These are phyloP conservation scores for Colletotrichum neosansevieriae DNA, from an alignment of 2,329 filamentous ascomycete species.

Conservation along the genomic window DNA sequence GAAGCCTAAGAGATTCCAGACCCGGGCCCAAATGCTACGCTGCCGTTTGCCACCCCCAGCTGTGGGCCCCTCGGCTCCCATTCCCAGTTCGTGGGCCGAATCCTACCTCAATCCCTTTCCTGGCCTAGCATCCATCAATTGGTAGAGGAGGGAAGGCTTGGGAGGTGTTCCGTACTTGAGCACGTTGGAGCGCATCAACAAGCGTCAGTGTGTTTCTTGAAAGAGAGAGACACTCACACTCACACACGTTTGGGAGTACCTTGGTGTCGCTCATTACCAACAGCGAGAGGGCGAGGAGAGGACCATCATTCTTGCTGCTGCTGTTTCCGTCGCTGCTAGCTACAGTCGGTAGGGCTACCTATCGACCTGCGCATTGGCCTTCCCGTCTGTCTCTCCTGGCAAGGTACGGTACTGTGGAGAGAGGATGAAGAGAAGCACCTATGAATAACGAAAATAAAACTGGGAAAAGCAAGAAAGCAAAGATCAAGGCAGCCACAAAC, in stretches of 20 bases:
- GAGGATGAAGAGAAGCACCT: background rate
- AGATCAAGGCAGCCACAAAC: background rate
- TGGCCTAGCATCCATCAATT: background rate
- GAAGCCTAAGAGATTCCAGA: conserved; percentile 29
- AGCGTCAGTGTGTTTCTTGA: no score
- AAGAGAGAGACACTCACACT: no score
- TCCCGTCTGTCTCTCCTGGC: no score
- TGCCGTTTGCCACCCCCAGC: conserved; percentile 1
- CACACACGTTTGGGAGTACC: no score
- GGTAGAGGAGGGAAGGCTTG: no score
- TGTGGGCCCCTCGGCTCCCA: conserved; percentile 9
- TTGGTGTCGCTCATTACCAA: no score
- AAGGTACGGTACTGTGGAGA: no score
- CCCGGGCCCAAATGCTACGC: conserved; percentile 31
- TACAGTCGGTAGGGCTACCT: conserved; percentile 11
- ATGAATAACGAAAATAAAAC: conserved; percentile 1
- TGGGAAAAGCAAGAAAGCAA: conserved; percentile 5
- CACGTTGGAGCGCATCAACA: no score
- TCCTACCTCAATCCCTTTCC: conserved; percentile 4
- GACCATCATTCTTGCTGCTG: conserved; percentile 13
- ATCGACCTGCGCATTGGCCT: no score
- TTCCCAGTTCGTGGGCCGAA: conserved; percentile 13
- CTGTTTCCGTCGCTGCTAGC: conserved; percentile 10
- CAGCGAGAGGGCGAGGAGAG: no score
- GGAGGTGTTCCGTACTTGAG: background rate